Percentiles rank a stretch among this genome's conserved stretches.
phyloP scores from a whole-genome alignment of 257 asterid species.

The Fraxinus quadrangulata region DNA sequence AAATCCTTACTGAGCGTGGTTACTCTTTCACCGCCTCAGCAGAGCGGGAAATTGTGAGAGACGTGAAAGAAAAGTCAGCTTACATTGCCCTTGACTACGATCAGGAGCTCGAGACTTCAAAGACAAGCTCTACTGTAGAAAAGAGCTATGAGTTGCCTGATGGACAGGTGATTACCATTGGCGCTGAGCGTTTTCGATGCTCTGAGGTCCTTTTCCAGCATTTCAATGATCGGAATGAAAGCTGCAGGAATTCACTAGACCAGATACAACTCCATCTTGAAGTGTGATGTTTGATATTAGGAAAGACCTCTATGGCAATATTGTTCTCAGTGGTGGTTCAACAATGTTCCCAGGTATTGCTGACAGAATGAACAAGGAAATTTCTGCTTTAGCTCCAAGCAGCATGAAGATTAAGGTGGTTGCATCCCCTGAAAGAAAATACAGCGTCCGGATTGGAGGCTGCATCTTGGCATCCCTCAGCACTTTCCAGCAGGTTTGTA shows the following conservation, averaged over 20 bases:
- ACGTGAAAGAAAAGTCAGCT: slow-evolving; percentile 3
- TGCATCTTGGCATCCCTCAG: slow-evolving; percentile 6
- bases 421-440: neutral
- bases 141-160: slow-evolving; percentile 8
- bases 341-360: neutral
- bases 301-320: neutral
- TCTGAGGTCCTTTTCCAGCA: neutral
- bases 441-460: slow-evolving; percentile 1
- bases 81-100: slow-evolving; percentile 8
- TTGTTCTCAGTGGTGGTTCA: neutral
- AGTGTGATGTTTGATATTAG: slow-evolving; percentile 1
- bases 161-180: neutral
- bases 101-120: slow-evolving; percentile 10
- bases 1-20: slow-evolving; percentile 11
- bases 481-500: slow-evolving; percentile 5
- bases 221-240: slow-evolving; percentile 1
- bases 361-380: neutral
- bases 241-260: neutral
- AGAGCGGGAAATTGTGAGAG: slow-evolving; percentile 9
- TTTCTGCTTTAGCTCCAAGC: neutral
- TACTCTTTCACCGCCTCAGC: slow-evolving; percentile 8
- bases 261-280: neutral
- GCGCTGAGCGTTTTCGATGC: slow-evolving; percentile 6
- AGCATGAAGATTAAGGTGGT: slow-evolving; percentile 10
- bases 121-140: slow-evolving; percentile 5